Evolutionary conservation across 768 basidiomycete species (phyloP), one percentile per base, ranked within the genome.

Genomic region (Tephrocybe sp.): DNA sequence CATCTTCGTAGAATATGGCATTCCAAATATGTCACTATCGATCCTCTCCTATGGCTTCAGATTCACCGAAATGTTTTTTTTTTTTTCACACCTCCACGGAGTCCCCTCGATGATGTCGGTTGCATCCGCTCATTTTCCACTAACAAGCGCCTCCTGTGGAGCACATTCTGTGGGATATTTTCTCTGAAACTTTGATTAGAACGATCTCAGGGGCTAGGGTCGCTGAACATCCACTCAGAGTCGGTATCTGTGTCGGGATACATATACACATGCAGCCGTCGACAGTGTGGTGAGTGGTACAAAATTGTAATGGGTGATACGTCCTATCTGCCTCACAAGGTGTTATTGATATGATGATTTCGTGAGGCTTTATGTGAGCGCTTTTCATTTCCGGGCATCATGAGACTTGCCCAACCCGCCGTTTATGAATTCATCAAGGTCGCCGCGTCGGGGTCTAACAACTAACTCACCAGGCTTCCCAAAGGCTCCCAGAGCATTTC

Each of bases 81-180:
- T 20, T 12, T 15, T 30, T 30, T 14, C 25, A n/a, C 26, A 42
- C 28, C 48, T 49, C 48, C 47, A 53, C 48, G 52, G 51, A 54
- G 53, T 48, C 50, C 45, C 11, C 12, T 15, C 12, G 9, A 4
- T 20, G 20, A 51, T 50, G 40, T 39, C 45, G 39, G 36, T 24
- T 28, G 30, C 21, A 36, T 36, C 15, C 28, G 28, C 33, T 21
- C 45, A 36, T 26, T n/a, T n/a, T 39, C 28, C 28, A 49, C 48
- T 28, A 21, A 6, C 20, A 15, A 33, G 36, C 6, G 15, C 34
- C 15, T 14, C 34, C 8, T 36, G 15, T 8, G 34, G 34, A 8
- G 7, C 34, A 4, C 4, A 36, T 36, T 5, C 15, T n/a, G 34
- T 36, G 15, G 15, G 5, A 30, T n/a, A 9, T 36, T 15, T 36